Base-by-base conservation (phyloP, 2,329 filamentous ascomycete species). In the Thielaviopsis euricoi region DNA sequence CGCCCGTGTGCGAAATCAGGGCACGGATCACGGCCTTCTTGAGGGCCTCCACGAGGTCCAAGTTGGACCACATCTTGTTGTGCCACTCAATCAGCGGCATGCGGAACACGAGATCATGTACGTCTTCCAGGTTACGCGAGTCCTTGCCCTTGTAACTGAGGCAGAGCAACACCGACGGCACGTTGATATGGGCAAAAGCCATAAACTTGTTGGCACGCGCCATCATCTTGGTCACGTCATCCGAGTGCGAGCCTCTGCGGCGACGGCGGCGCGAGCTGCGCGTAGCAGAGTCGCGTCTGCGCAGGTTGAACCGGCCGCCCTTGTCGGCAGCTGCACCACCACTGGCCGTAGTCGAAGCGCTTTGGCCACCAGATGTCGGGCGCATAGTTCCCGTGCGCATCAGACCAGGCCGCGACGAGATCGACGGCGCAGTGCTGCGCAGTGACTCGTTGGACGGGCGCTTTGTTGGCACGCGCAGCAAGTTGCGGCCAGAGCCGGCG, bases 1-100 rank as follows among this genome's bases (percentile, higher is more conserved):
- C 89, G 40, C 93, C 93, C 0, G 91, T 90, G 67, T 98, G 93
- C 1, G 88, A 93, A 65, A 98, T 94, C 52, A 98, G 77, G 0
- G 93, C 91, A 66, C 89, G 87, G 67, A 95, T 88, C 59, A 97
- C 87, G 52, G 95, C 90, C 67, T 90, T 94, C 73, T 98, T 97
- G 57, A 98, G 77, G 15, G 89, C 86, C 53, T 97, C 76, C 0
- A 91, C 90, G 10, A 98, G 80, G 66, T 98, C 93, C 6, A 98
- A 79, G 68, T 97, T 98, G 6, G 89, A 96, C 93, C 93, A 98
- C 9, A 90, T 97, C 75, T 98, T 98, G 76, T 98, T 98, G 62
- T 89, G 83, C 73, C 95, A 97, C 69, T 98, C 93, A 52, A 98
- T 83, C 1, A 87, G 86, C 3, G 93, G 93, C 71, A 98, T 81